A percentile compares a stretch with the other conserved stretches of the same genome.
phyloP scores from a whole-genome alignment of 225 moss, liverwort and hornwort genomes.

The Neckera pumila region DNA sequence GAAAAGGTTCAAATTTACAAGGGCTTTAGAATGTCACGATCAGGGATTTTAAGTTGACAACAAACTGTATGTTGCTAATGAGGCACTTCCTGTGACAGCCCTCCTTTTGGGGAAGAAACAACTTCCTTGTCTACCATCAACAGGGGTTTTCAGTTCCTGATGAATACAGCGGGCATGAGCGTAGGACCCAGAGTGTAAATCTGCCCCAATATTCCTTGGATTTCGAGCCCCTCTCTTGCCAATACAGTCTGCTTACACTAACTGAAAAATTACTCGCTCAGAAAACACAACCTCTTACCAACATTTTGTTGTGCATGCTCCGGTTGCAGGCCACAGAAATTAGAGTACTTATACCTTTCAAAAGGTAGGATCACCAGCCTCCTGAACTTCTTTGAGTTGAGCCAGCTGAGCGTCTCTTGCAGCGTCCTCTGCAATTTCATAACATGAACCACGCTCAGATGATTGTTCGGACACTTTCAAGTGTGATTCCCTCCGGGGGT shows the following conservation, averaged over 20 bases:
- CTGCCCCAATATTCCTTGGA: no score
- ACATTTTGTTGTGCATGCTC: neutral
- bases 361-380: conserved; percentile 34
- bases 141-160: neutral
- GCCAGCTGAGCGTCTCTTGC: conserved; percentile 24
- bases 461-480: neutral
- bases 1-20: neutral
- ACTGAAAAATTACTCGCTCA: neutral
- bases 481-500: neutral
- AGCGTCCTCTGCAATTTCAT: conserved; percentile 24
- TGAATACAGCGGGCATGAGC: neutral
- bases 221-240: neutral
- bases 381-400: conserved; percentile 30
- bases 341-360: neutral
- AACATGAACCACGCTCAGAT: neutral
- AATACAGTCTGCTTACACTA: neutral
- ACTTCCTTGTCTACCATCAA: neutral
- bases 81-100: neutral
- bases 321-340: neutral
- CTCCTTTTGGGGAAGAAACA: neutral
- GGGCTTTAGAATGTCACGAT: neutral
- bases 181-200: neutral
- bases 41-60: neutral
- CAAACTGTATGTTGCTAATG: neutral
- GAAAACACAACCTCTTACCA: neutral